phyloP scores from a whole-genome alignment of 177 flowering plant species.

The Vitis hybrid region DNA sequence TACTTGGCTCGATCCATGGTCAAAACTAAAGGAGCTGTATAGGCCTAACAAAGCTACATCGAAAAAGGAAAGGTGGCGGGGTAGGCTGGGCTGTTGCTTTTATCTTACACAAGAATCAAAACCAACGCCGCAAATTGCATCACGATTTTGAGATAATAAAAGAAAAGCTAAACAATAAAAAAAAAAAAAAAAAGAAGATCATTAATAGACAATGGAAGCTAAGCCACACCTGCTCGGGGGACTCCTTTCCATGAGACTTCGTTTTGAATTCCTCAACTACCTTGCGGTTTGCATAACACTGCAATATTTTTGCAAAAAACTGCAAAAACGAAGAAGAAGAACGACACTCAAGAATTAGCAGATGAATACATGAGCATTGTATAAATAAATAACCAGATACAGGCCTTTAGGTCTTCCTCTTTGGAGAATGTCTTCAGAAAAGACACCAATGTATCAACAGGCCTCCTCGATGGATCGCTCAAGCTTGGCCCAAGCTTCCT shows the following conservation, averaged over 20 bases:
- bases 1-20: no score
- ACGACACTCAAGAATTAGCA: neutral
- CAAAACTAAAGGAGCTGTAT: no score
- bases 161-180: neutral
- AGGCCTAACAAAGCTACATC: no score
- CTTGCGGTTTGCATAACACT: conserved; percentile 37
- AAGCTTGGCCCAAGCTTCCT: conserved; percentile 51
- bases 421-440: conserved; percentile 62
- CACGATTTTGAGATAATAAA: neutral
- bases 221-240: conserved; percentile 63
- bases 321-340: conserved; percentile 20
- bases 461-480: conserved; percentile 75
- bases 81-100: no score
- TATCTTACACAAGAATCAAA: no score
- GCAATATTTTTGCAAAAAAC: conserved; percentile 48
- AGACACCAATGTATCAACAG: conserved; percentile 50
- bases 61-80: no score
- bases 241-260: conserved; percentile 36
- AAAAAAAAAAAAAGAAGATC: neutral
- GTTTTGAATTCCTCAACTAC: conserved; percentile 27
- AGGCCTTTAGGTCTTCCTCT: conserved; percentile 59
- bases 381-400: neutral
- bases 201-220: neutral
- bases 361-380: neutral
- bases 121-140: no score